Conservation (phyloP, 257 asterid genomes). For the Gentiana dahurica region DNA sequence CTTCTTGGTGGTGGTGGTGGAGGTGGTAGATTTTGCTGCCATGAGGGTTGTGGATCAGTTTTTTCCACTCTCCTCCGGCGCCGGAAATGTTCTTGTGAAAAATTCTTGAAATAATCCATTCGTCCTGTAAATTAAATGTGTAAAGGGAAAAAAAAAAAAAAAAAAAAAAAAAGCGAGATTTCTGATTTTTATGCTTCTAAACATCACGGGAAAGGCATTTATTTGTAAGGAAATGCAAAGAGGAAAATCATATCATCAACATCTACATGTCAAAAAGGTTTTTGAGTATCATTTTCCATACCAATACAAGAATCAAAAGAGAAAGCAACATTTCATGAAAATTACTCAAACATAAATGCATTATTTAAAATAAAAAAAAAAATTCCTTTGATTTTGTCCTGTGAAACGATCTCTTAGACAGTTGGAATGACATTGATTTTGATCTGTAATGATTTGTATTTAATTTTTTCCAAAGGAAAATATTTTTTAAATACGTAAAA, state of each 20-base stretch:
- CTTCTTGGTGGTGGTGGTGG: constrained; percentile 28
- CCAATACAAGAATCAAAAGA: constrained; percentile 3
- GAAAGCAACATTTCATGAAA: constrained; percentile 2
- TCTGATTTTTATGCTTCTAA: background rate
- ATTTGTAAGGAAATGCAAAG: constrained; percentile 11
- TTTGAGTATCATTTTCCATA: background rate
- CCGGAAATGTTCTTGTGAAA: constrained; percentile 47
- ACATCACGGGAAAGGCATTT: constrained; percentile 10
- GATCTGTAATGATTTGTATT: too few relatives aligned
- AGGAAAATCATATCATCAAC: background rate
- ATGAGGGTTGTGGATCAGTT: constrained; percentile 9
- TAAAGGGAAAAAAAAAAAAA: background rate
- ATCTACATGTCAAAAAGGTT: constrained; percentile 2
- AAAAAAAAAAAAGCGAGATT: background rate
- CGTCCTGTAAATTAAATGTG: constrained; percentile 37
- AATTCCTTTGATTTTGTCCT: background rate
- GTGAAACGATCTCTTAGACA: background rate
- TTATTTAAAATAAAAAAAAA: background rate
- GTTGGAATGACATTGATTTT: too few relatives aligned
- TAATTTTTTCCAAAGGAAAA: too few relatives aligned
- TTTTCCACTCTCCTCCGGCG: constrained; percentile 35
- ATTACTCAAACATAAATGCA: background rate
- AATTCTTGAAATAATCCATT: constrained; percentile 93
- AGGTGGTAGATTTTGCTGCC: constrained; percentile 13
- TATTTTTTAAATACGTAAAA: too few relatives aligned